Base-by-base conservation (phyloP, 1,284 basidiomycete species). In the Ustilago tritici region DNA sequence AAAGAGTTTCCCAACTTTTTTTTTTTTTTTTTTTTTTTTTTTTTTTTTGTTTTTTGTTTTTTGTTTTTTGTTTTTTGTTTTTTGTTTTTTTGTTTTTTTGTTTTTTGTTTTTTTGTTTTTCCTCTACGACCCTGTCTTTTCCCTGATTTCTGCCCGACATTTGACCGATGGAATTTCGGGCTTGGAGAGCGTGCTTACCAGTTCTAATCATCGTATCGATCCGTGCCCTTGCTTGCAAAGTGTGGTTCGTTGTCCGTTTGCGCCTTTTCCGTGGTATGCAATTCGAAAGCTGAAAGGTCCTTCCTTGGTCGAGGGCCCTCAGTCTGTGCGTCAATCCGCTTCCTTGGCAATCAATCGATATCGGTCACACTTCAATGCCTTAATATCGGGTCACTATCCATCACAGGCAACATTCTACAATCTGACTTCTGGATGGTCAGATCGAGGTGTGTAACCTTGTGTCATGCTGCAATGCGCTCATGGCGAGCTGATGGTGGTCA, bases 151-250 rank as follows among this genome's bases (percentile, higher is more conserved):
- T 49, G 47, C 55, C 63, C 63, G 70, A 73, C 61, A 73, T 67
- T 73, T 68, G 70, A 73, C 65, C 70, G 70, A 73, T 57, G 56
- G 35, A 58, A 54, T 56, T 55, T 72, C 57, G 53, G 56, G 19
- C 49, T 43, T 65, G 43, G 50, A 47, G 52, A 7, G 28, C 5
- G 23, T 43, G 11, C 32, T 35, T 34, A 35, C 32, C 50, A 5
- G 12, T n/a, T 23, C n/a, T 14, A 17, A 28, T 36, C 34, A n/a
- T 61, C 61, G 65, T 72, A 72, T 72, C 70, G 70, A 72, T 72
- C 61, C 61, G 58, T 38, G 32, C 14, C 10, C 34, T 28, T 28
- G 23, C 23, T 28, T 28, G 23, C 23, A 28, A 28, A 28, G 47
- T 19, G 43, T 23, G 31, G 31, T 41, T 12, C 47, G 15, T 32